Evolutionary conservation across 2,329 filamentous ascomycete genomes (phyloP).

Genomic region (Fonsecaea erecta): DNA sequence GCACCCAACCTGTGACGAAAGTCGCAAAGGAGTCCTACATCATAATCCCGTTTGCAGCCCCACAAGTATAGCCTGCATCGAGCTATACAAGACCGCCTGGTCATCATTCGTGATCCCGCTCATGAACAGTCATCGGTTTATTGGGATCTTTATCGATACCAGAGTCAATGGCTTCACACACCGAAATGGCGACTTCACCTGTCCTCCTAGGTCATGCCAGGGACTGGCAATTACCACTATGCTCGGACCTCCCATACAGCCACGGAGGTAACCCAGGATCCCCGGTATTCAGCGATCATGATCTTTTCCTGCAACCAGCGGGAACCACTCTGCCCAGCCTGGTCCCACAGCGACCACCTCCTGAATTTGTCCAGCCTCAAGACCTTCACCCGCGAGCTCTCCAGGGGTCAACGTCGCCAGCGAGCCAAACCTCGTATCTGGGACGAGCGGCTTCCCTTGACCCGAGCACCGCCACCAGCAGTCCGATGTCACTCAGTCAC

Average conservation of each 20-base stretch:
- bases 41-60: neutral
- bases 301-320: neutral
- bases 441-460: conserved; percentile 12
- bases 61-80: neutral
- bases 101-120: neutral
- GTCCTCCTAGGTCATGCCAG: neutral
- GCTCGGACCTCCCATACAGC: neutral
- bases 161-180: neutral
- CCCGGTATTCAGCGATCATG: neutral
- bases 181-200: neutral
- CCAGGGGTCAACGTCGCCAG: conserved; percentile 1
- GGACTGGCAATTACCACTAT: conserved; percentile 11
- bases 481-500: conserved; percentile 9
- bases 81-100: conserved; percentile 2
- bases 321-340: neutral
- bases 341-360: neutral
- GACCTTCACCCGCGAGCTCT: conserved; percentile 13
- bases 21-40: neutral
- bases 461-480: neutral
- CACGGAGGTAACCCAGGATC: neutral
- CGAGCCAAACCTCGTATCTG: conserved; percentile 1
- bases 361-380: conserved; percentile 22
- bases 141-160: neutral
- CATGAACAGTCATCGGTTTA: neutral
- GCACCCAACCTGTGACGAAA: neutral